Evolutionary conservation across 495 filamentous ascomycete species (phyloP).

Genomic region (Evansstolkia leycettana): DNA sequence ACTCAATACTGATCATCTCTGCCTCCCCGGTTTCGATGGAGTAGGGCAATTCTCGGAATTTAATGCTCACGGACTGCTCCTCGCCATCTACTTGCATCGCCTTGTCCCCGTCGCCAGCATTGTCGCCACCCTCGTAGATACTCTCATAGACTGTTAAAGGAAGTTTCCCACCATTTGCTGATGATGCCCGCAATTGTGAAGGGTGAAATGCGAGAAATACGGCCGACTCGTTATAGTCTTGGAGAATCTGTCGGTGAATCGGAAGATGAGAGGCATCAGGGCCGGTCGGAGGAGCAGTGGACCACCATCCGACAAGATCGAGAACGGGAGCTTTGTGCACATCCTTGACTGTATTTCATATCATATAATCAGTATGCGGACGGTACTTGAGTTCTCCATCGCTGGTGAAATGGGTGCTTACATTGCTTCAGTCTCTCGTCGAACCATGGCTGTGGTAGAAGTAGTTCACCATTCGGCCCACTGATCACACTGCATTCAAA

Average conservation of each 20-base stretch:
- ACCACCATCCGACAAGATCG: constrained; percentile 93
- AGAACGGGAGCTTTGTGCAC: constrained; percentile 75
- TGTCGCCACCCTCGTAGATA: constrained; percentile 56
- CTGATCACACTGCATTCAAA: constrained; percentile 60
- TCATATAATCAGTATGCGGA: constrained; percentile 3
- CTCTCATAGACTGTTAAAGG: constrained; percentile 86
- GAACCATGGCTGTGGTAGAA: constrained; percentile 64
- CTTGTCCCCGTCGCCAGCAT: constrained; percentile 43
- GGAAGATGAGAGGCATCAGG: constrained; percentile 54
- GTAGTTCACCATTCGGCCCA: constrained; percentile 32
- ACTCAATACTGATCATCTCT: constrained; percentile 95
- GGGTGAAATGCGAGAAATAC: constrained; percentile 80
- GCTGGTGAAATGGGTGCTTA: constrained; percentile 31
- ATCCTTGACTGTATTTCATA: constrained; percentile 55
- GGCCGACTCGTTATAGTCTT: constrained; percentile 70
- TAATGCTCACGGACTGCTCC: constrained; percentile 40
- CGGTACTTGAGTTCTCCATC: background rate
- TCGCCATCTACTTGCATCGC: constrained; percentile 65
- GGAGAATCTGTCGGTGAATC: constrained; percentile 64
- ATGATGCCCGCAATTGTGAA: constrained; percentile 34
- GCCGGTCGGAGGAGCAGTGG: constrained; percentile 60
- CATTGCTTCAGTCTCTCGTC: constrained; percentile 70
- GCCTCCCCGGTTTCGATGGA: constrained; percentile 86
- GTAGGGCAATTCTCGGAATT: constrained; percentile 76
- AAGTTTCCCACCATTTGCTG: constrained; percentile 56